phyloP scores from a whole-genome alignment of 192 early-diverging fungal species.

The Podochytrium sp. region DNA sequence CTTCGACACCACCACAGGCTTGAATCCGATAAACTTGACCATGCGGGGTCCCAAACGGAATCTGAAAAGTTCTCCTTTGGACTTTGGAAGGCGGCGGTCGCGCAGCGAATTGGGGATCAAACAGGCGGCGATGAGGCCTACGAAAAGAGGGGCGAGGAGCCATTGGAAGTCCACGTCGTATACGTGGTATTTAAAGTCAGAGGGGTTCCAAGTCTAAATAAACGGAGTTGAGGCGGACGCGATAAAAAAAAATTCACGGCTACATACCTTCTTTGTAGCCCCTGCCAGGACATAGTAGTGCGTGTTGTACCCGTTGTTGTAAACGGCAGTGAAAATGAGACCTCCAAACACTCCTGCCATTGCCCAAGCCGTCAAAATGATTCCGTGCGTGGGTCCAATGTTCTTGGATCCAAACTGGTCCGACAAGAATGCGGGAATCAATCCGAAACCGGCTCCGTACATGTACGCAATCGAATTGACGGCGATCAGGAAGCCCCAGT shows the following conservation, averaged over 20 bases:
- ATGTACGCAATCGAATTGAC: constrained; percentile 69
- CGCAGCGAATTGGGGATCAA: constrained; percentile 65
- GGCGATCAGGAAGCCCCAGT: constrained; percentile 63
- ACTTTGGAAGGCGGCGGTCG: constrained; percentile 69
- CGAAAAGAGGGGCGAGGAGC: constrained; percentile 64
- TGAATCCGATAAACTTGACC: constrained; percentile 41
- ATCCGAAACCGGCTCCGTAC: constrained; percentile 79
- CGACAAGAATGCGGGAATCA: constrained; percentile 75
- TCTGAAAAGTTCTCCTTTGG: constrained; percentile 56
- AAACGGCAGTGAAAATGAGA: constrained; percentile 68
- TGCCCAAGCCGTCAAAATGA: constrained; percentile 80
- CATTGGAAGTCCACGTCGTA: constrained; percentile 69
- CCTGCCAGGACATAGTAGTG: constrained; percentile 40
- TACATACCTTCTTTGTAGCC: constrained; percentile 3
- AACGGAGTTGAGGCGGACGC: constrained; percentile 50
- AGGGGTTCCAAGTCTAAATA: constrained; percentile 46
- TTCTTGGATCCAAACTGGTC: constrained; percentile 85
- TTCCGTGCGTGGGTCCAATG: constrained; percentile 72
- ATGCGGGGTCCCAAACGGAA: constrained; percentile 60
- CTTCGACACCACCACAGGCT: constrained; percentile 35
- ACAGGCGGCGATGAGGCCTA: constrained; percentile 61
- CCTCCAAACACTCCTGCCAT: constrained; percentile 75
- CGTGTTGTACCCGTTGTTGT: constrained; percentile 47
- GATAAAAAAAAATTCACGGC: too few species aligned
- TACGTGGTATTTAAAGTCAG: constrained; percentile 45